A percentile compares a stretch with the other conserved stretches of the same genome.
These are phyloP conservation scores for Bombardia bombarda DNA, from an alignment of 495 filamentous ascomycete genomes.

Conservation along the genomic window DNA sequence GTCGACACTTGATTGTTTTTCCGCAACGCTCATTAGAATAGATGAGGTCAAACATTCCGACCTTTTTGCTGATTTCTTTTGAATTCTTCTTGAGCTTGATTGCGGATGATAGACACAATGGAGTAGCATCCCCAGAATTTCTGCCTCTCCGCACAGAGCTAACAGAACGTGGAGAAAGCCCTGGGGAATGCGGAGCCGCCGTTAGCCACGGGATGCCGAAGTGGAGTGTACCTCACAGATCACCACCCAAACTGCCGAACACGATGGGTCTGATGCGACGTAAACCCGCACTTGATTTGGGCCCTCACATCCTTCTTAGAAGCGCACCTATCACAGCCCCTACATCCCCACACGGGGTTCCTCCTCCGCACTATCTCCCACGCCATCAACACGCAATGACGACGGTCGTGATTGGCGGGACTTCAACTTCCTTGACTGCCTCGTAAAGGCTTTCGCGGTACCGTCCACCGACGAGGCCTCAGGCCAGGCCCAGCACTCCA, in stretches of 20 bases:
- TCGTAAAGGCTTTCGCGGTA: no score
- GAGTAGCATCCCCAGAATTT: no score
- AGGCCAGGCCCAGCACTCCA: no score
- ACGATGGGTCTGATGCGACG: background rate
- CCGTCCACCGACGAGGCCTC: no score
- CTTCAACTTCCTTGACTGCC: background rate
- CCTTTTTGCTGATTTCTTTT: no score
- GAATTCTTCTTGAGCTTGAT: no score
- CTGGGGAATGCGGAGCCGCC: background rate
- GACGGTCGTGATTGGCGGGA: background rate
- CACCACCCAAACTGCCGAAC: background rate
- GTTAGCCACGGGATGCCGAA: background rate
- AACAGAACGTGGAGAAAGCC: no score
- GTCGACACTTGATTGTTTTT: no score
- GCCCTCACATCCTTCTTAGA: background rate
- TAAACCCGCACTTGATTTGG: background rate
- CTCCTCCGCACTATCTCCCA: background rate
- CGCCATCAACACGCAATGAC: background rate
- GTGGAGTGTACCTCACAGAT: background rate
- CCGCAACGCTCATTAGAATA: no score
- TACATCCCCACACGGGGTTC: background rate
- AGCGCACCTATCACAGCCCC: conserved; percentile 3
- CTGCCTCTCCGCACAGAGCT: no score
- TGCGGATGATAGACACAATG: no score
- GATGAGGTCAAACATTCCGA: no score